A percentile compares a stretch with the other conserved stretches of the same genome.
Evolutionary conservation across 163 green algal genomes (phyloP).

Genomic region (Prototheca cutis): DNA sequence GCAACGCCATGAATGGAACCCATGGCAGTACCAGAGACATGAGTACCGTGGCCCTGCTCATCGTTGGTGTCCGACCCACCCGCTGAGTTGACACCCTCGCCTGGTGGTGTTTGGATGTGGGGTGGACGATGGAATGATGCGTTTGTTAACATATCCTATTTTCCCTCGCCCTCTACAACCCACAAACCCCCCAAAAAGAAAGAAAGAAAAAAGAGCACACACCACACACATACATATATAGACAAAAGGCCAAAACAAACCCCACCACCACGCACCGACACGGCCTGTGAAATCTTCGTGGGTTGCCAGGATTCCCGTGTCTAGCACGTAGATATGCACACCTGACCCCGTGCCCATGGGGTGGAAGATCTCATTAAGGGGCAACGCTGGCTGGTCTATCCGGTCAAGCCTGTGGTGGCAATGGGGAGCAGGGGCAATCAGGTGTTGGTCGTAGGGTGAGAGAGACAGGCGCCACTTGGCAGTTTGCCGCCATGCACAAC

Average conservation of each 20-base stretch:
- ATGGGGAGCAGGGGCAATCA: neutral
- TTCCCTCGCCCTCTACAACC: neutral
- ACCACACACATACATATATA: too few relatives aligned
- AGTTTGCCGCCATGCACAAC: too few relatives aligned
- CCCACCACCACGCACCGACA: conserved; percentile 4
- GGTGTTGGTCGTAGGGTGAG: neutral
- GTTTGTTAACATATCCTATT: too few relatives aligned
- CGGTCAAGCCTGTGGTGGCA: conserved; percentile 52
- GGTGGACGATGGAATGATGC: neutral
- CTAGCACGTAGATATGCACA: conserved; percentile 66
- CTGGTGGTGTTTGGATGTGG: neutral
- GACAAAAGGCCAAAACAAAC: too few relatives aligned
- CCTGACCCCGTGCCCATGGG: conserved; percentile 33
- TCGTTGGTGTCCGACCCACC: conserved; percentile 5
- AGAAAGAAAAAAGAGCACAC: too few relatives aligned
- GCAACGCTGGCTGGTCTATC: conserved; percentile 28
- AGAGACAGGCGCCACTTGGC: too few relatives aligned
- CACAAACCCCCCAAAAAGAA: neutral
- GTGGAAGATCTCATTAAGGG: conserved; percentile 19
- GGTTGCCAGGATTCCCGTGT: conserved; percentile 58
- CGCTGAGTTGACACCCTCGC: conserved; percentile 8
- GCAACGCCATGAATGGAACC: conserved; percentile 53
- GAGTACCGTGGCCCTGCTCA: conserved; percentile 61
- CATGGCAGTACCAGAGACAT: conserved; percentile 44
- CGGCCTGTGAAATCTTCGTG: conserved; percentile 53